Evolutionary conservation across 1,139 yeast species (phyloP), one percentile per base, ranked within the genome.

Genomic region (Kodamaea suecica): DNA sequence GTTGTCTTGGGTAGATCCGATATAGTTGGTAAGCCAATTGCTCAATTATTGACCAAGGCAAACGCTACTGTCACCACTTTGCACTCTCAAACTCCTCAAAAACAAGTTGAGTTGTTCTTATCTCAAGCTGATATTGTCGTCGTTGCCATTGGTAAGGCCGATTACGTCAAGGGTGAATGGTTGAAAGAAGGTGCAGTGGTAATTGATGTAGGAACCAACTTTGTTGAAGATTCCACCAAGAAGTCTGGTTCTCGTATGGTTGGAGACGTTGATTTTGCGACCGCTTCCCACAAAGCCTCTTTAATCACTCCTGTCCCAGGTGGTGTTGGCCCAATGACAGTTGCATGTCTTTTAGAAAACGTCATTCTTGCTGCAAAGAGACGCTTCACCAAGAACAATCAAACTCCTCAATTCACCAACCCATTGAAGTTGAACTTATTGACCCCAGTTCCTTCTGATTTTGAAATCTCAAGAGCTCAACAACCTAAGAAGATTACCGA

Each of bases 301-400:
- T 71, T 73, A 53, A 76, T 92, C 55, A 92, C 98, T 16, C 98
- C 98, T 19, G 99, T 92, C 39, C 99, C 98, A 34, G 99, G 99
- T 56, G 98, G 98, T 48, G 98, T 92, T 41, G 98, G 98, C 35
- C 99, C 98, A 51, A 92, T 92, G 97, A 92, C 99, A 9, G 97
- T 92, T 35, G 97, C 97, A 34, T 86, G 88, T 84, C 76, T 92
- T 40, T 78, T 90, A 60, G 84, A 84, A 55, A 92, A 92, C 57
- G 96, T 90, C 21, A 76, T 85, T 28, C 66, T 73, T 41, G 87
- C 97, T 30, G 97, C 97, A 26, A 78, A 84, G 53, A 57, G 58
- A 33, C 78, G 74, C 52, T 64, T 66, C 42, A 48, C 52, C 13
- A 59, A 66, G 38, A 65, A 68, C 48, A 69, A 70, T 47, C 67